Evolutionary conservation across 1,284 basidiomycete genomes (phyloP).

Genomic region (Cryptococcus sp.): DNA sequence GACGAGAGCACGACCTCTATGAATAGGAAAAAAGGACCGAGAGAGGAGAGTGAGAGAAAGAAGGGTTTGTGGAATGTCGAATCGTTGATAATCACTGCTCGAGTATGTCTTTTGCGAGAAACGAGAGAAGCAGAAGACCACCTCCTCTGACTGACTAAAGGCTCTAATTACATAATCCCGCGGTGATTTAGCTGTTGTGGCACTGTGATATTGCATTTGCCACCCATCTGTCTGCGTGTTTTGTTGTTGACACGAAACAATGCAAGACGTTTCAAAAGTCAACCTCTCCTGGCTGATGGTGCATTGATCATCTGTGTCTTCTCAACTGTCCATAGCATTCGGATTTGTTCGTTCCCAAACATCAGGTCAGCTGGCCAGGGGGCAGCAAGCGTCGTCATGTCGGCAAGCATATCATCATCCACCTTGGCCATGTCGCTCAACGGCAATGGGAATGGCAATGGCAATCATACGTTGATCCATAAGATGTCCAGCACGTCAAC

Average conservation of each 20-base stretch:
- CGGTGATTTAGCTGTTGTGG: no score
- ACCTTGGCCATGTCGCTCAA: slow-evolving; percentile 9
- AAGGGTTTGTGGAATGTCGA: neutral
- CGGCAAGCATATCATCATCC: slow-evolving; percentile 14
- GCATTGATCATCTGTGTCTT: no score
- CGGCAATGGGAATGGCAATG: neutral
- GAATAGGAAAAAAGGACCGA: neutral
- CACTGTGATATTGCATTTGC: no score
- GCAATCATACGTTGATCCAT: slow-evolving; percentile 18
- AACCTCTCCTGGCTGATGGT: no score
- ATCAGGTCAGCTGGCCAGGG: neutral
- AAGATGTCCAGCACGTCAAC: slow-evolving; percentile 39
- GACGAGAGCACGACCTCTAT: no score
- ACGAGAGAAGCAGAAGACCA: slow-evolving; percentile 12
- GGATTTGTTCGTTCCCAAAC: neutral
- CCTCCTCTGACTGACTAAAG: slow-evolving; percentile 16
- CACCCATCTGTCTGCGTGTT: no score
- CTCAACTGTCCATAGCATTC: no score
- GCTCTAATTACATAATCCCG: no score
- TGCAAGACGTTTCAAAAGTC: no score
- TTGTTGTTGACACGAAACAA: no score
- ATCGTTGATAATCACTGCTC: no score
- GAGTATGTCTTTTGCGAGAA: no score
- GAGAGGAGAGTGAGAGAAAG: neutral
- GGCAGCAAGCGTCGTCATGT: slow-evolving; percentile 5